Percentiles rank a stretch among this genome's conserved stretches.
These are phyloP conservation scores for Lipomyces japonicus DNA, from an alignment of 805 yeast species.

Conservation along the genomic window DNA sequence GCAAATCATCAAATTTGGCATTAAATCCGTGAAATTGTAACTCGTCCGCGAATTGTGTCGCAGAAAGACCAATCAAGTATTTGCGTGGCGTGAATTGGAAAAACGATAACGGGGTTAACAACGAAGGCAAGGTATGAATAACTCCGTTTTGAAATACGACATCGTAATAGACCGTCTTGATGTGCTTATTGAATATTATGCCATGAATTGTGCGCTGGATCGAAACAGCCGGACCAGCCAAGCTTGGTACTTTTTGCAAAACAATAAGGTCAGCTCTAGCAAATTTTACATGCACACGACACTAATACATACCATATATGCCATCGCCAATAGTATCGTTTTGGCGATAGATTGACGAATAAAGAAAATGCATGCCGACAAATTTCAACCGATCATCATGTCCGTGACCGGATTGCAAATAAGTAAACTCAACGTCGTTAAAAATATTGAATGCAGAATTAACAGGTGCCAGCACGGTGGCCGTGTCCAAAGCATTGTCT, in stretches of 20 bases:
- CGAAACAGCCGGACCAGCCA: slow-evolving; percentile 13
- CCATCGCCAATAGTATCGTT: slow-evolving; percentile 23
- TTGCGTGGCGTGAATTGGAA: slow-evolving; percentile 25
- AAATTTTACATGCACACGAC: neutral
- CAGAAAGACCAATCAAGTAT: slow-evolving; percentile 19
- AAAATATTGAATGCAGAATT: slow-evolving; percentile 22
- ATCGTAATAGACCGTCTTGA: slow-evolving; percentile 15
- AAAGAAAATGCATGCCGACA: slow-evolving; percentile 21
- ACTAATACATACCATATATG: slow-evolving; percentile 13
- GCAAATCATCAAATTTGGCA: slow-evolving; percentile 5
- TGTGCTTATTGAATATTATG: slow-evolving; percentile 13
- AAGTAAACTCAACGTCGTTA: slow-evolving; percentile 17
- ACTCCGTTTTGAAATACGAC: slow-evolving; percentile 25
- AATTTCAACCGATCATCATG: slow-evolving; percentile 19
- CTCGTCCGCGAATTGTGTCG: slow-evolving; percentile 18
- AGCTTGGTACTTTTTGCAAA: slow-evolving; percentile 16
- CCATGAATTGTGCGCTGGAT: slow-evolving; percentile 6
- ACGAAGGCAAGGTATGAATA: slow-evolving; percentile 16
- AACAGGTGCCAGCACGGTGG: slow-evolving; percentile 24
- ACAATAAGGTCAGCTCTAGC: neutral
- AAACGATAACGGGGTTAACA: slow-evolving; percentile 15
- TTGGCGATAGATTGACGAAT: slow-evolving; percentile 22
- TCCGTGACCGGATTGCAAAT: slow-evolving; percentile 22
- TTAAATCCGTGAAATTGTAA: slow-evolving; percentile 16
- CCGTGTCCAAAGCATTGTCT: slow-evolving; percentile 13